These are phyloP conservation scores for Melampsora allii-populina DNA, from an alignment of 1,284 basidiomycete genomes.

Conservation along the genomic window DNA sequence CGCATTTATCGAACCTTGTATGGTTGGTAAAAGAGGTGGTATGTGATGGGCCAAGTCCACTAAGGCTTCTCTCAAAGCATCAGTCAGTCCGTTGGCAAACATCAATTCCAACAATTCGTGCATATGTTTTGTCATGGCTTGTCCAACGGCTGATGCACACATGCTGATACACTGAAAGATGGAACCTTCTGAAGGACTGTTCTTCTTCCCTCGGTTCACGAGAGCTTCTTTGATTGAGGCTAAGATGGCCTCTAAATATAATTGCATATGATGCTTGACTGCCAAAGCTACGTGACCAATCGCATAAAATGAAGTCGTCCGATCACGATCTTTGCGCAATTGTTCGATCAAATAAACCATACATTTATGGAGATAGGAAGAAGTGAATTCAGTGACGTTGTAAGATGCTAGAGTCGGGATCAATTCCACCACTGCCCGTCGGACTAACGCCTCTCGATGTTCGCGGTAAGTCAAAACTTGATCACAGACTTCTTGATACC, in stretches of 20 bases:
- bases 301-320: conserved; percentile 89
- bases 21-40: conserved; percentile 81
- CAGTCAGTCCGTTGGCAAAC: conserved; percentile 91
- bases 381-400: conserved; percentile 83
- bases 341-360: conserved; percentile 87
- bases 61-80: conserved; percentile 80
- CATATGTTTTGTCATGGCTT: conserved; percentile 88
- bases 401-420: conserved; percentile 93
- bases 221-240: conserved; percentile 82
- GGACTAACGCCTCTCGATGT: conserved; percentile 79
- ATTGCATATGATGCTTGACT: conserved; percentile 90
- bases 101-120: conserved; percentile 97
- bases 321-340: conserved; percentile 81
- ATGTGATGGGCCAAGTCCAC: conserved; percentile 83
- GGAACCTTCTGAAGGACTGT: conserved; percentile 86
- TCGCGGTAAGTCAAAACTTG: conserved; percentile 82
- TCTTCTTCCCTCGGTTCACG: conserved; percentile 82
- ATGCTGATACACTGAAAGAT: conserved; percentile 98
- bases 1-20: conserved; percentile 66
- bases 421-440: conserved; percentile 87
- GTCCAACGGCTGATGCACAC: conserved; percentile 91
- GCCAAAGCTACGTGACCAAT: conserved; percentile 93
- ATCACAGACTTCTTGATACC: conserved; percentile 82
- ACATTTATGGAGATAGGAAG: conserved; percentile 80
- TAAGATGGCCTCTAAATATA: conserved; percentile 91